These are phyloP conservation scores for Penicillium sp. DNA, from an alignment of 2,329 filamentous ascomycete genomes.

Conservation along the genomic window DNA sequence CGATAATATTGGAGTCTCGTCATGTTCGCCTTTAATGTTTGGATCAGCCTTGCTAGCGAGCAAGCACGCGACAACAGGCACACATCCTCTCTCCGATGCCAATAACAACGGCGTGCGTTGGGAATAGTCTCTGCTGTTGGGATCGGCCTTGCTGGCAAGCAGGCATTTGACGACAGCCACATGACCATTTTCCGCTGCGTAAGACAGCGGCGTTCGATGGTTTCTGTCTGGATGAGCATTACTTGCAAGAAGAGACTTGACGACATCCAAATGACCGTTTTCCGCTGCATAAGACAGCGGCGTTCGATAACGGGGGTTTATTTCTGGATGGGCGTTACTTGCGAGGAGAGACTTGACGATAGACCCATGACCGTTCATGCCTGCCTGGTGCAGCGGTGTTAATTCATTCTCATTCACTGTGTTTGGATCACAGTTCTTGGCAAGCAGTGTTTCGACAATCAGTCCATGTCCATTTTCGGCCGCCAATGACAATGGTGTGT, in stretches of 20 bases:
- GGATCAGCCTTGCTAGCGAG: background rate
- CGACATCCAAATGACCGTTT: background rate
- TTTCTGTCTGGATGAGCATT: background rate
- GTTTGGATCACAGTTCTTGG: background rate
- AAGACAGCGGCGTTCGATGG: background rate
- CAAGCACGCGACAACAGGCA: background rate
- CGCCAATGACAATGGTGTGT: background rate
- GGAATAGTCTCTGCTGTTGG: background rate
- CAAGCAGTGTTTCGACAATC: background rate
- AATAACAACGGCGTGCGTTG: background rate
- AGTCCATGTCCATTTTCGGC: background rate
- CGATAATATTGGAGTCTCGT: background rate
- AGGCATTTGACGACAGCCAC: background rate
- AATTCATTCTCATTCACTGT: background rate
- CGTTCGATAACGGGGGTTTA: background rate
- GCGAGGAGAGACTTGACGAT: background rate
- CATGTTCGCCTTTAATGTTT: background rate
- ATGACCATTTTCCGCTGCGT: background rate
- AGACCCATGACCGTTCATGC: background rate
- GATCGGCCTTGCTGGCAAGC: background rate
- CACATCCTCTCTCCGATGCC: slow-evolving; percentile 1
- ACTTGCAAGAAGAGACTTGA: background rate
- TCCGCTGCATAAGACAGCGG: background rate
- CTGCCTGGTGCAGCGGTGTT: background rate
- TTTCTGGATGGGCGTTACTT: background rate